A percentile compares a stretch with the other conserved stretches of the same genome.
Evolutionary conservation across 495 filamentous ascomycete species (phyloP).

Genomic region (Penicillium daleae): DNA sequence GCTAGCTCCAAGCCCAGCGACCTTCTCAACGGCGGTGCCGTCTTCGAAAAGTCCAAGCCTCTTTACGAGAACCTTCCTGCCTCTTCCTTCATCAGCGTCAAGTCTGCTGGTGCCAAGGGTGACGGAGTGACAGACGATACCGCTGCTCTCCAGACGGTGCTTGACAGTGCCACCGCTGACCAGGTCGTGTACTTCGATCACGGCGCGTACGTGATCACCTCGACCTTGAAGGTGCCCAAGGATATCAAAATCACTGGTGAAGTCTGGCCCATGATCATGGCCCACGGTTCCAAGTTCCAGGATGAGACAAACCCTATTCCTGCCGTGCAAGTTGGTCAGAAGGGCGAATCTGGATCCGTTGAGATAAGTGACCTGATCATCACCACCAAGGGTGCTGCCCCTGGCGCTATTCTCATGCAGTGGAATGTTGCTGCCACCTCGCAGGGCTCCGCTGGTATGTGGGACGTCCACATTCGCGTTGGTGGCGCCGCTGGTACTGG

Average conservation of each 20-base stretch:
- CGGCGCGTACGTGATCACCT: conserved; percentile 82
- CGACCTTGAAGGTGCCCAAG: conserved; percentile 79
- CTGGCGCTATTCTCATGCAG: conserved; percentile 86
- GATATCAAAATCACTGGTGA: conserved; percentile 78
- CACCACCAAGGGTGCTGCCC: conserved; percentile 66
- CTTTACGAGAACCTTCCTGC: conserved; percentile 60
- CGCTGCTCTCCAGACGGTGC: conserved; percentile 67
- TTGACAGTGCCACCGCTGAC: conserved; percentile 59
- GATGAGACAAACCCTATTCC: conserved; percentile 67
- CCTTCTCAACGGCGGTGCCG: conserved; percentile 50
- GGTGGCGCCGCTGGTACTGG: conserved; percentile 81
- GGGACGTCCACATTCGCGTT: conserved; percentile 89
- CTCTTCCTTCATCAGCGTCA: conserved; percentile 68
- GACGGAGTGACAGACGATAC: conserved; percentile 67
- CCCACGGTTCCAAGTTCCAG: conserved; percentile 70
- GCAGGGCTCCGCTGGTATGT: conserved; percentile 77
- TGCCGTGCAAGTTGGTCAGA: conserved; percentile 71
- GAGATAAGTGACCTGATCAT: conserved; percentile 80
- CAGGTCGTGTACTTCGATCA: conserved; percentile 91
- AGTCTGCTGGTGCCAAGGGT: conserved; percentile 76
- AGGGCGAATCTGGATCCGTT: conserved; percentile 75
- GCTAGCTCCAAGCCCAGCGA: conserved; percentile 40
- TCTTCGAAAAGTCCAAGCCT: conserved; percentile 70
- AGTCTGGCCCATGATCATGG: conserved; percentile 88
- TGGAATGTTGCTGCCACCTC: conserved; percentile 78